phyloP scores from a whole-genome alignment of 106 monocot genomes.

The Hemerocallis citrina region DNA sequence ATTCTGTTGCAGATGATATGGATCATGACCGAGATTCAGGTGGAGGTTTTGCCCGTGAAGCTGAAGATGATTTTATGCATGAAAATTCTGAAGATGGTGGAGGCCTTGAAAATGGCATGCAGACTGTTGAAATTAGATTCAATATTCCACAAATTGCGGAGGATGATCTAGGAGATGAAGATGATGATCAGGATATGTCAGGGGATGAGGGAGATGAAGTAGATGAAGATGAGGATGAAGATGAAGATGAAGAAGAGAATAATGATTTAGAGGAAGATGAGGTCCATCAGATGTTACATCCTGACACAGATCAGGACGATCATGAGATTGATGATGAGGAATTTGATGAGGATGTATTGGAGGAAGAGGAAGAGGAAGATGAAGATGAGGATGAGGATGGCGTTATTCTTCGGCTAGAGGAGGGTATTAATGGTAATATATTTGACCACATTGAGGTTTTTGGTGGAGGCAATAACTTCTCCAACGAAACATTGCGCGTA shows the following conservation, averaged over 20 bases:
- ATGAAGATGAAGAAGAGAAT: conserved; percentile 68
- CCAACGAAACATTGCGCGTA: conserved; percentile 73
- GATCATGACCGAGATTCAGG: conserved; percentile 74
- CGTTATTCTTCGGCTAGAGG: conserved; percentile 75
- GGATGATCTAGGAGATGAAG: conserved; percentile 55
- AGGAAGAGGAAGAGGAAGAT: conserved; percentile 42
- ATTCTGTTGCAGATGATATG: conserved; percentile 79
- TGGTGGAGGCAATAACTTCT: conserved; percentile 52
- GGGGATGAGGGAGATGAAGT: conserved; percentile 72
- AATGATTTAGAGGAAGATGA: conserved; percentile 93
- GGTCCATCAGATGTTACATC: conserved; percentile 85
- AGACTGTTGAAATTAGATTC: conserved; percentile 92
- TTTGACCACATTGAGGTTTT: conserved; percentile 96
- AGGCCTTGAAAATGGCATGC: conserved; percentile 50
- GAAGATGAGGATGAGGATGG: conserved; percentile 97
- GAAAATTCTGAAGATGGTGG: conserved; percentile 66
- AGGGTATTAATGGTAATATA: conserved; percentile 92
- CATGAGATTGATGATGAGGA: conserved; percentile 98
- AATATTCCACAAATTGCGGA: conserved; percentile 59
- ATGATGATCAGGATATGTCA: conserved; percentile 76
- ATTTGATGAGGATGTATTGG: conserved; percentile 64
- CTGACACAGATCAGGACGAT: conserved; percentile 94
- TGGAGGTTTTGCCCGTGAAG: conserved; percentile 55
- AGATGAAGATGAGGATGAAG: conserved; percentile 70
- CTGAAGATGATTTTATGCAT: conserved; percentile 95